phyloP scores from a whole-genome alignment of 2,329 filamentous ascomycete genomes.

The Thermomyces lanuginosus region DNA sequence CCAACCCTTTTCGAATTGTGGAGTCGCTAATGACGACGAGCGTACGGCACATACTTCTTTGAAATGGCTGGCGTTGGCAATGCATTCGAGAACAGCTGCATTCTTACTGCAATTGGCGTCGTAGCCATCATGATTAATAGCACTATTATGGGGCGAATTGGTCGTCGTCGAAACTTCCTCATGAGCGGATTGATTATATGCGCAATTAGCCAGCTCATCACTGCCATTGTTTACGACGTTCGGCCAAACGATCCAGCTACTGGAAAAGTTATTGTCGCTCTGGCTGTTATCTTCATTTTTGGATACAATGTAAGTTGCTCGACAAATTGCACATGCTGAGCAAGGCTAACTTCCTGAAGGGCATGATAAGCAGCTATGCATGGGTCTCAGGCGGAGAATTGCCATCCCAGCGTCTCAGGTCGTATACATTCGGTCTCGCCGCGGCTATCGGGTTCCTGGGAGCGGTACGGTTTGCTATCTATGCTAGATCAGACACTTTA shows the following conservation, averaged over 20 bases:
- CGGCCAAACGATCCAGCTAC: conserved; percentile 19
- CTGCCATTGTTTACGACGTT: conserved; percentile 37
- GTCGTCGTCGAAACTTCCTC: conserved; percentile 39
- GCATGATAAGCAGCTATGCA: conserved; percentile 39
- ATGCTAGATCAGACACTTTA: background rate
- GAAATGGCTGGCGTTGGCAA: conserved; percentile 41
- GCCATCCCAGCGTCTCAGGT: conserved; percentile 40
- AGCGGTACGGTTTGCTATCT: conserved; percentile 17
- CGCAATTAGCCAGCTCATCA: conserved; percentile 38
- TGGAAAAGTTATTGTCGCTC: conserved; percentile 30
- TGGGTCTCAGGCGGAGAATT: conserved; percentile 43
- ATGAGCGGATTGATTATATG: conserved; percentile 36
- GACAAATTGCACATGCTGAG: no score
- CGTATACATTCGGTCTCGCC: conserved; percentile 41
- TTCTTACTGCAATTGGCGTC: conserved; percentile 38
- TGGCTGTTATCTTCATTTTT: conserved; percentile 39
- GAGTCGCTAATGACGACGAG: conserved; percentile 15
- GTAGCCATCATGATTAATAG: conserved; percentile 40
- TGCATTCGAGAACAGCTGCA: conserved; percentile 41
- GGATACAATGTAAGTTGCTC: conserved; percentile 34
- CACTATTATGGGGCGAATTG: conserved; percentile 36
- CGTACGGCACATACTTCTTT: conserved; percentile 44
- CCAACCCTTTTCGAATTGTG: background rate
- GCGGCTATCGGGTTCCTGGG: conserved; percentile 39
- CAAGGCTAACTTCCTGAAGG: conserved; percentile 12